Conservation (phyloP, 176 grass and related monocot genomes). For the Oryza punctata region DNA sequence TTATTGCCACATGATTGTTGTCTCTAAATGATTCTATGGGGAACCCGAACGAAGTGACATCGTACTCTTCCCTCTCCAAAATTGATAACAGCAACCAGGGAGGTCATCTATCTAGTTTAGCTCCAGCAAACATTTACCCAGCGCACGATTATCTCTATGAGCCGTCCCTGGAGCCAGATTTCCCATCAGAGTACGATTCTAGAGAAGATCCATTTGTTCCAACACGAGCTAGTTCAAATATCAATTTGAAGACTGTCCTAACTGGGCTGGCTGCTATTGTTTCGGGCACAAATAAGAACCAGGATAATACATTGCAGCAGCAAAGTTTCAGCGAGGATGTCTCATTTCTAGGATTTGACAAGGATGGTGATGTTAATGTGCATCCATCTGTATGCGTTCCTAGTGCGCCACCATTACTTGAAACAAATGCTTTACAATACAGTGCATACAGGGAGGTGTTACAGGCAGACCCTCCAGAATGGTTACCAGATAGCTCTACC, state of each 20-base stretch:
- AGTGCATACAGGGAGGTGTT: slow-evolving; percentile 57
- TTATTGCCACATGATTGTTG: slow-evolving; percentile 16
- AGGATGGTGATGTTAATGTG: slow-evolving; percentile 58
- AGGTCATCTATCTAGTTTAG: slow-evolving; percentile 31
- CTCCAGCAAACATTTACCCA: slow-evolving; percentile 24
- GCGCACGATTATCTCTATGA: slow-evolving; percentile 47
- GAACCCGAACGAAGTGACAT: slow-evolving; percentile 43
- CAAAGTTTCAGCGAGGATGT: slow-evolving; percentile 54
- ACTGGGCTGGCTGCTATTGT: slow-evolving; percentile 67
- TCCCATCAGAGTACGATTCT: slow-evolving; percentile 47
- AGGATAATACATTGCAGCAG: slow-evolving; percentile 15
- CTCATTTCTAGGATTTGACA: slow-evolving; percentile 70
- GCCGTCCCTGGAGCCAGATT: slow-evolving; percentile 52
- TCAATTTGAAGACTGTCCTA: slow-evolving; percentile 74
- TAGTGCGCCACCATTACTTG: slow-evolving; percentile 72
- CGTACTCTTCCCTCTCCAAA: slow-evolving; percentile 66
- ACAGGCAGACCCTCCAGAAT: slow-evolving; percentile 75
- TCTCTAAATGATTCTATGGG: slow-evolving; percentile 58
- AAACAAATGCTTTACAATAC: slow-evolving; percentile 52
- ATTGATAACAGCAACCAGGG: slow-evolving; percentile 18
- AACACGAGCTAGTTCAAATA: slow-evolving; percentile 41
- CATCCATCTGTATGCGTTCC: slow-evolving; percentile 82
- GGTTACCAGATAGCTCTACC: slow-evolving; percentile 81
- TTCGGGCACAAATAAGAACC: slow-evolving; percentile 37
- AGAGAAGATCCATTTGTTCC: slow-evolving; percentile 25